Base-by-base conservation (phyloP, 2,329 filamentous ascomycete species). In the Alternaria ventricosa region DNA sequence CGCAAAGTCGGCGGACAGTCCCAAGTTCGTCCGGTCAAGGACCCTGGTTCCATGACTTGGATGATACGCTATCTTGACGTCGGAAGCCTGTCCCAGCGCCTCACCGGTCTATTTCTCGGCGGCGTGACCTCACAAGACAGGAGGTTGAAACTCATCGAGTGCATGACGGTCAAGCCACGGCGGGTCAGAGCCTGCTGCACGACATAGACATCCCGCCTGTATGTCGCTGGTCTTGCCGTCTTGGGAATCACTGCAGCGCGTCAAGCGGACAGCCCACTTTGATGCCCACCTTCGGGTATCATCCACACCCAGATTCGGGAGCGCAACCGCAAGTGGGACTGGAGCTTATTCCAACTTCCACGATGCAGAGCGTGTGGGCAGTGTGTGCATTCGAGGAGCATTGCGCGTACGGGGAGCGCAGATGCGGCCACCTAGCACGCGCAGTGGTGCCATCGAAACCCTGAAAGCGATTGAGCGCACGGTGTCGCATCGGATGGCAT, bases 311-410 rank as follows among this genome's bases (percentile, higher is more conserved):
- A 71, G 67, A 72, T 65, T 55, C 65, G 61, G 67, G 65, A 66
- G 66, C 66, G 70, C 62, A 71, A 71, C 67, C 69, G 69, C 66
- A 68, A 69, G 71, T 74, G 72, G 73, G 73, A 72, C 72, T 68
- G 71, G 73, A 74, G 73, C 73, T 75, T 75, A 75, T 71, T 74
- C 70, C 66, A 61, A 75, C 73, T 68, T 69, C 70, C 60, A 63
- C 63, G 54, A 59, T 23, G 33, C 23, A 23, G 13, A 18, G 30
- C 22, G 15, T 47, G 22, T 30, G 23, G 30, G 30, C 33, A 28
- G 28, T 13, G 41, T 25, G 50, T 12, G 51, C 45, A 33, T 36
- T 43, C 41, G 20, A 41, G 49, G 28, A 56, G 51, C 22, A 46
- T 33, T 50, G 47, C 58, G 50, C 49, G 57, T 51, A 23, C 22